Evolutionary conservation across 768 basidiomycete genomes (phyloP).

Genomic region (Tricholoma terreum): DNA sequence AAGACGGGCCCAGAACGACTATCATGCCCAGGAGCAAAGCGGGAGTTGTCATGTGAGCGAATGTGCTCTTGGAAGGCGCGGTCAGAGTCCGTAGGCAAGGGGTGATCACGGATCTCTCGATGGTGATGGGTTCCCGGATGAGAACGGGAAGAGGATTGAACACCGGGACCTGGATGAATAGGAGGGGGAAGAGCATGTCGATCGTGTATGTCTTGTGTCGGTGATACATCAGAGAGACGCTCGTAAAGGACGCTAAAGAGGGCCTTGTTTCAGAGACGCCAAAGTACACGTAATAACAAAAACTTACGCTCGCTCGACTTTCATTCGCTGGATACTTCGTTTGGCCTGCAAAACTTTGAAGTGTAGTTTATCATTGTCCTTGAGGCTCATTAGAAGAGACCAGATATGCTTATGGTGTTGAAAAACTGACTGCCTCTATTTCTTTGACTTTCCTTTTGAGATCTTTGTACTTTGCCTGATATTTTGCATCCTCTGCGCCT

Average conservation of each 20-base stretch:
- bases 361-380: constrained; percentile 90
- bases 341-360: constrained; percentile 78
- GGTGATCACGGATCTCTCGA: constrained; percentile 39
- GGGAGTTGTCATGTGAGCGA: constrained; percentile 45
- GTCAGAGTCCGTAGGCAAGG: constrained; percentile 43
- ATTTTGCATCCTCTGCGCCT: constrained; percentile 82
- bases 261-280: constrained; percentile 12
- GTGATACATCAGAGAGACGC: constrained; percentile 60
- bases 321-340: constrained; percentile 81
- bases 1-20: constrained; percentile 46
- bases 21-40: constrained; percentile 45
- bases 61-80: constrained; percentile 47
- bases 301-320: constrained; percentile 84
- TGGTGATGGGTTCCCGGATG: constrained; percentile 30
- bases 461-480: constrained; percentile 85
- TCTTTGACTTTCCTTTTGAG: constrained; percentile 86
- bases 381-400: constrained; percentile 15
- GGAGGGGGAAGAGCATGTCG: constrained; percentile 32
- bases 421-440: constrained; percentile 67
- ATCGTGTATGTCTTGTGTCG: constrained; percentile 49
- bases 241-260: constrained; percentile 66
- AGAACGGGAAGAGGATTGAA: constrained; percentile 32
- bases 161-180: constrained; percentile 30
- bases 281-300: constrained; percentile 17
- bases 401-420: constrained; percentile 5